Conservation (phyloP, 192 early-diverging fungal species). For the Coemansia sp. region DNA sequence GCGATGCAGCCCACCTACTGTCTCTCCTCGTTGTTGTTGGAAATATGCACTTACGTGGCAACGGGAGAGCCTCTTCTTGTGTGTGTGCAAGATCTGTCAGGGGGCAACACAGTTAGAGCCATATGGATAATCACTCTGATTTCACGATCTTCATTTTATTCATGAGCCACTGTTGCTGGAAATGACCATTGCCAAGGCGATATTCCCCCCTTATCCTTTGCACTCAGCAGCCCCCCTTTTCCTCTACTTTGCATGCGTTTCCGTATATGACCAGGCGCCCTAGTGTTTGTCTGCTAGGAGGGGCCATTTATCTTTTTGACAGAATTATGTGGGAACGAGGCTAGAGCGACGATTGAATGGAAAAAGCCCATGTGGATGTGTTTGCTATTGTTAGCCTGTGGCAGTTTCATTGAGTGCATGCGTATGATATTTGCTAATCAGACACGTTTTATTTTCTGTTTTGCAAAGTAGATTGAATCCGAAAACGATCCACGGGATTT, state of each 20-base stretch:
- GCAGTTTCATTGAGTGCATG: background rate
- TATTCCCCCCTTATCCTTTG: conserved; percentile 1
- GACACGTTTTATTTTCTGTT: background rate
- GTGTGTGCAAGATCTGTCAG: background rate
- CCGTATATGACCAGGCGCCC: background rate
- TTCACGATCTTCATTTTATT: background rate
- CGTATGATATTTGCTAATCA: background rate
- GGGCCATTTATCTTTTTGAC: background rate
- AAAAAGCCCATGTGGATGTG: background rate
- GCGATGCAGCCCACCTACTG: background rate
- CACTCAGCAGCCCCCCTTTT: background rate
- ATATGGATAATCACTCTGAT: background rate
- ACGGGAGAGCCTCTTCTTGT: background rate
- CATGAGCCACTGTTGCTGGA: background rate
- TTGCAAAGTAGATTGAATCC: conserved; percentile 28
- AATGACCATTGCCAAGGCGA: too few species aligned
- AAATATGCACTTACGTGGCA: background rate
- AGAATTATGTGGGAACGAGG: background rate
- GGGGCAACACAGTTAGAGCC: background rate
- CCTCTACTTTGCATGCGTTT: background rate
- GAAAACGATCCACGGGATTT: conserved; percentile 53
- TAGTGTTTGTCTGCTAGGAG: background rate
- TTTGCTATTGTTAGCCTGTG: background rate
- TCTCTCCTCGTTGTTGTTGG: background rate
- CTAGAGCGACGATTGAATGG: background rate